Evolutionary conservation across 2,329 filamentous ascomycete genomes (phyloP).

Genomic region (Incumbomyces lentus): DNA sequence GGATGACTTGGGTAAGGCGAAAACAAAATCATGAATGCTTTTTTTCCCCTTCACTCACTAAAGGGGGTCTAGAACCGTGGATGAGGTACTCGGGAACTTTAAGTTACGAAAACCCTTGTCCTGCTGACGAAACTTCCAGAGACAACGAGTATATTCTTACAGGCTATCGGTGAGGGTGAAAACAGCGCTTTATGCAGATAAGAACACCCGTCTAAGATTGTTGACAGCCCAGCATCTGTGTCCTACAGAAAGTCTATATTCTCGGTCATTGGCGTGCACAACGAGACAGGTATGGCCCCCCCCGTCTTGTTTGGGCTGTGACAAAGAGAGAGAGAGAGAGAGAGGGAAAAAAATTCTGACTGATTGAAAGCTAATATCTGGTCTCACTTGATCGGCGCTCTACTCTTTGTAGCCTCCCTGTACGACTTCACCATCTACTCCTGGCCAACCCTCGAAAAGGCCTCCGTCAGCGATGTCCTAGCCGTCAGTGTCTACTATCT

Average conservation of each 20-base stretch:
- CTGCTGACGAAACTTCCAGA: too few species aligned
- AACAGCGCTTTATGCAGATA: constrained; percentile 19
- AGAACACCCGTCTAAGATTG: constrained; percentile 1
- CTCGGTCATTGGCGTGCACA: too few species aligned
- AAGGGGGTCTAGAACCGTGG: too few species aligned
- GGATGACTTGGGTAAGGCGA: too few species aligned
- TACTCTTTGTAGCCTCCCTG: constrained; percentile 5
- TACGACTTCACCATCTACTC: not conserved
- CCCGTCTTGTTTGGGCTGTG: too few species aligned
- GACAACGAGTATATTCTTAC: constrained; percentile 21
- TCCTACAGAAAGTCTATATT: too few species aligned
- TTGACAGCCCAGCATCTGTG: too few species aligned
- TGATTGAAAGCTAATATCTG: constrained; percentile 22
- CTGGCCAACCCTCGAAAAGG: not conserved
- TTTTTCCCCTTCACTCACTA: too few species aligned
- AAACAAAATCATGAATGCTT: too few species aligned
- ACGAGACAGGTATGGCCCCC: too few species aligned
- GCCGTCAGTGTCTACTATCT: constrained; percentile 18
- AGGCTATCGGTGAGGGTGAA: constrained; percentile 20
- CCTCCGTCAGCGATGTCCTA: constrained; percentile 14
- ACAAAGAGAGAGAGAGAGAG: constrained; percentile 9
- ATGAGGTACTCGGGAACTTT: too few species aligned
- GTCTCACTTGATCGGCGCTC: constrained; percentile 16
- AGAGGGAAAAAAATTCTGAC: constrained; percentile 18
- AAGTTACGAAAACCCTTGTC: too few species aligned